These are phyloP conservation scores for Teunomyces atbi DNA, from an alignment of 805 yeast species.

Conservation along the genomic window DNA sequence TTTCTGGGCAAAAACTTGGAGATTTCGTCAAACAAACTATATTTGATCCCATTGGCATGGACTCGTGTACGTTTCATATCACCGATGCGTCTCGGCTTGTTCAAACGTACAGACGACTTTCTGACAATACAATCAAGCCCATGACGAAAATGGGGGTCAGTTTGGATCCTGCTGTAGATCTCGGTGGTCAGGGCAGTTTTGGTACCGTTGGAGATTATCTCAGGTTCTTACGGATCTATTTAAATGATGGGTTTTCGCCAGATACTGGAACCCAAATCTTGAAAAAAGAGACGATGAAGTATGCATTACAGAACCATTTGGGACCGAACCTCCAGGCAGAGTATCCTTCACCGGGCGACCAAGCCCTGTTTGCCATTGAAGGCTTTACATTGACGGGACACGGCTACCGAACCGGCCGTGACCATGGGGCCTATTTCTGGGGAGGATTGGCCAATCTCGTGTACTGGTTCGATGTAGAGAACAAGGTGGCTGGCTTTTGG, in stretches of 20 bases:
- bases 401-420: constrained; percentile 36
- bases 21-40: constrained; percentile 28
- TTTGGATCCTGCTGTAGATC: constrained; percentile 26
- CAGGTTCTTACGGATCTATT: constrained; percentile 35
- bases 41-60: constrained; percentile 37
- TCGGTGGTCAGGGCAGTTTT: constrained; percentile 46
- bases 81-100: constrained; percentile 1
- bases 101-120: neutral
- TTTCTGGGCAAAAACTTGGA: constrained; percentile 32
- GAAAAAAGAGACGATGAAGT: constrained; percentile 25
- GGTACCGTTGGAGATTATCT: constrained; percentile 38
- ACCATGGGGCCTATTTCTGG: constrained; percentile 37
- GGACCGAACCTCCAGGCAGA: constrained; percentile 20
- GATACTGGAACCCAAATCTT: constrained; percentile 29
- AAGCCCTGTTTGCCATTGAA: constrained; percentile 13
- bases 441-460: constrained; percentile 39
- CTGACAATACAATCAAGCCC: neutral
- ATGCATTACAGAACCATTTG: constrained; percentile 33
- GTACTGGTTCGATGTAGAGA: constrained; percentile 41
- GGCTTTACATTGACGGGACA: constrained; percentile 38
- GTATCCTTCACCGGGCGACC: constrained; percentile 12
- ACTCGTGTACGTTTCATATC: constrained; percentile 12
- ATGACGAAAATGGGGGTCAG: neutral
- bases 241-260: constrained; percentile 42
- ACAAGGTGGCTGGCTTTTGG: constrained; percentile 39